phyloP scores from a whole-genome alignment of 163 green algal species.

The Trebouxia gelatinosa region DNA sequence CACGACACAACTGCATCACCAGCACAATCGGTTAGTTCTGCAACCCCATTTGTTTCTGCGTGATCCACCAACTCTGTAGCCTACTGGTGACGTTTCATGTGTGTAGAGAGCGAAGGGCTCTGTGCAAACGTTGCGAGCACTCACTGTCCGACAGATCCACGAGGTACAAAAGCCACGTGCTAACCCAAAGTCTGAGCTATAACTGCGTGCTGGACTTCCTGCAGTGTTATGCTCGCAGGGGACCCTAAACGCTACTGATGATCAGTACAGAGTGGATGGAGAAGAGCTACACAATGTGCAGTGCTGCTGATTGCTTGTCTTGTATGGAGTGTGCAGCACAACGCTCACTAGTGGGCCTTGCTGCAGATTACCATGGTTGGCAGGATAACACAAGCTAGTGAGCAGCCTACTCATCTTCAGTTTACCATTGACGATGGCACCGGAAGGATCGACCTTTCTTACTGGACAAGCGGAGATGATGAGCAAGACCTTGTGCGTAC shows the following conservation, averaged over 20 bases:
- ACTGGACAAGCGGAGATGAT: slow-evolving; percentile 61
- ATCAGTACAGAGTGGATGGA: slow-evolving; percentile 39
- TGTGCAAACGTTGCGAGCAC: slow-evolving; percentile 49
- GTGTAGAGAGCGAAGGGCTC: neutral
- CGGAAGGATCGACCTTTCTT: slow-evolving; percentile 54
- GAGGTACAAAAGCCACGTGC: slow-evolving; percentile 32
- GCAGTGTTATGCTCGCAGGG: too few species aligned
- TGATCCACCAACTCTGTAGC: too few species aligned
- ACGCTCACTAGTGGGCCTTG: too few species aligned
- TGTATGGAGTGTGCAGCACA: too few species aligned
- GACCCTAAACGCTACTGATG: slow-evolving; percentile 34
- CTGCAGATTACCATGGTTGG: slow-evolving; percentile 75
- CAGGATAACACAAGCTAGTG: slow-evolving; percentile 55
- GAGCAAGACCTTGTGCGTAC: slow-evolving; percentile 29
- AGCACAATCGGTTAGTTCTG: slow-evolving; percentile 14
- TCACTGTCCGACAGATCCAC: slow-evolving; percentile 69
- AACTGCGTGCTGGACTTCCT: too few species aligned
- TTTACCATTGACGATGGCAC: slow-evolving; percentile 75
- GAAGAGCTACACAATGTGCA: slow-evolving; percentile 36
- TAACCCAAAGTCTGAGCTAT: too few species aligned
- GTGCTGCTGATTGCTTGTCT: too few species aligned
- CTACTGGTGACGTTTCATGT: too few species aligned
- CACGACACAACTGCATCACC: slow-evolving; percentile 8
- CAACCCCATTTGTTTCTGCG: neutral
- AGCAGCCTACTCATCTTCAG: slow-evolving; percentile 45